Percentiles rank a stretch among this genome's conserved stretches.
phyloP scores from a whole-genome alignment of 2,329 filamentous ascomycete species.

The Hymenoscyphus linearis region DNA sequence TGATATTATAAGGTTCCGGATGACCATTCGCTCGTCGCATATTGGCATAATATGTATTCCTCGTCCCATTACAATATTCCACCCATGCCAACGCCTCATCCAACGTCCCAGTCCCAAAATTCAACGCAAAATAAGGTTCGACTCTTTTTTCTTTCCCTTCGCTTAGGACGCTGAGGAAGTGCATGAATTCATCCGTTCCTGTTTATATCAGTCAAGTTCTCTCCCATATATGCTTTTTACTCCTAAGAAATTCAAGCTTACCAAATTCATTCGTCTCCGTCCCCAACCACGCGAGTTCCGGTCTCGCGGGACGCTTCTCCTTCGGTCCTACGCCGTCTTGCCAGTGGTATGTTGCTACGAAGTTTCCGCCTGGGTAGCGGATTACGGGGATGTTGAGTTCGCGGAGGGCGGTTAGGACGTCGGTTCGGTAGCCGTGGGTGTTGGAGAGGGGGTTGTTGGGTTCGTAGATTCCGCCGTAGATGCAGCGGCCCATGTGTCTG shows the following conservation, averaged over 20 bases:
- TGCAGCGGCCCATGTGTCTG: conserved; percentile 84
- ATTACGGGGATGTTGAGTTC: conserved; percentile 73
- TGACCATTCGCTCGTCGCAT: conserved; percentile 70
- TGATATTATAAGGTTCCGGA: conserved; percentile 72
- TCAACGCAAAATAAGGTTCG: conserved; percentile 74
- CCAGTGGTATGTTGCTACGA: conserved; percentile 82
- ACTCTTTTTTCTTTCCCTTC: conserved; percentile 56
- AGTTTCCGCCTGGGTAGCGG: conserved; percentile 79
- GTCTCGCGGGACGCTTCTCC: conserved; percentile 58
- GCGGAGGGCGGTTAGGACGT: conserved; percentile 68
- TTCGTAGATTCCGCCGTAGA: conserved; percentile 83
- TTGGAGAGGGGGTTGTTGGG: conserved; percentile 69
- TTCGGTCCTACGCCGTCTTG: conserved; percentile 71
- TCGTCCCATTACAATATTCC: conserved; percentile 79
- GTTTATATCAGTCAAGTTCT: not conserved
- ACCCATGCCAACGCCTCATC: conserved; percentile 65
- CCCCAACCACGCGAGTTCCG: conserved; percentile 73
- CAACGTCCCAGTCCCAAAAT: conserved; percentile 69
- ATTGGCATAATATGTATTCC: conserved; percentile 77
- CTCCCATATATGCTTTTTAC: not conserved
- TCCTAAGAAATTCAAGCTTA: conserved; percentile 1
- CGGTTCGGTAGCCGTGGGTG: conserved; percentile 68
- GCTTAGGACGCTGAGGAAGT: conserved; percentile 68
- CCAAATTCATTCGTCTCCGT: conserved; percentile 75
- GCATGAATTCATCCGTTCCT: conserved; percentile 75